Conservation (phyloP, 495 filamentous ascomycete genomes). For the Neohortaea acidophila region DNA sequence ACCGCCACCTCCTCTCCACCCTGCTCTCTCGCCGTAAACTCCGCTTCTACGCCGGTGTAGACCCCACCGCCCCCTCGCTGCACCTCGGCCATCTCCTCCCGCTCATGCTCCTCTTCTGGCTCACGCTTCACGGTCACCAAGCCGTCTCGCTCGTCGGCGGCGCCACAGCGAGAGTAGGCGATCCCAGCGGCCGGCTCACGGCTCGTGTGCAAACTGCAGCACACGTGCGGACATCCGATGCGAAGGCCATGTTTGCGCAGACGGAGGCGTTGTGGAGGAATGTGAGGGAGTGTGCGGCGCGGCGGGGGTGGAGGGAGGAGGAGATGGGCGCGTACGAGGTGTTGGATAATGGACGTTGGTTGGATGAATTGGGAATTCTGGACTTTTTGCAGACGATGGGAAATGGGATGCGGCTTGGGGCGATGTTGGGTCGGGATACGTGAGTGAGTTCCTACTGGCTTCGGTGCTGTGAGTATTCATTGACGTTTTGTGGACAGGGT, state of each 20-base stretch:
- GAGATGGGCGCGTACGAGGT: slow-evolving; percentile 2
- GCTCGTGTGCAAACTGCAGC: slow-evolving; percentile 44
- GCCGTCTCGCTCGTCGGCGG: slow-evolving; percentile 67
- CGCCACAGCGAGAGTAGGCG: slow-evolving; percentile 72
- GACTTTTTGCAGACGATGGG: slow-evolving; percentile 63
- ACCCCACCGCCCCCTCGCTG: slow-evolving; percentile 79
- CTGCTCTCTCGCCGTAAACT: slow-evolving; percentile 55
- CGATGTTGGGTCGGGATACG: slow-evolving; percentile 85
- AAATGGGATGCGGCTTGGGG: slow-evolving; percentile 52
- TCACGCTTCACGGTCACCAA: slow-evolving; percentile 68
- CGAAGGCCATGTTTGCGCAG: slow-evolving; percentile 65
- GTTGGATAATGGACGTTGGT: slow-evolving; percentile 43
- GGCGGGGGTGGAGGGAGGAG: slow-evolving; percentile 37
- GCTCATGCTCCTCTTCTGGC: slow-evolving; percentile 88
- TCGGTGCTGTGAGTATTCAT: background rate
- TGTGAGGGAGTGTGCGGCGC: slow-evolving; percentile 45
- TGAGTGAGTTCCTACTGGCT: slow-evolving; percentile 34
- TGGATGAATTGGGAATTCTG: slow-evolving; percentile 46
- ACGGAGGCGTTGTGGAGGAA: slow-evolving; percentile 61
- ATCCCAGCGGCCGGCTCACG: slow-evolving; percentile 63
- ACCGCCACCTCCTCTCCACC: slow-evolving; percentile 49
- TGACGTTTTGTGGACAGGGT: slow-evolving; percentile 40
- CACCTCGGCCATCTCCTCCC: slow-evolving; percentile 89
- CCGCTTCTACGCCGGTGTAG: slow-evolving; percentile 77
- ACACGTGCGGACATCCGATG: slow-evolving; percentile 47